phyloP scores from a whole-genome alignment of 2,329 filamentous ascomycete species.

The Harringtonia aguacate region DNA sequence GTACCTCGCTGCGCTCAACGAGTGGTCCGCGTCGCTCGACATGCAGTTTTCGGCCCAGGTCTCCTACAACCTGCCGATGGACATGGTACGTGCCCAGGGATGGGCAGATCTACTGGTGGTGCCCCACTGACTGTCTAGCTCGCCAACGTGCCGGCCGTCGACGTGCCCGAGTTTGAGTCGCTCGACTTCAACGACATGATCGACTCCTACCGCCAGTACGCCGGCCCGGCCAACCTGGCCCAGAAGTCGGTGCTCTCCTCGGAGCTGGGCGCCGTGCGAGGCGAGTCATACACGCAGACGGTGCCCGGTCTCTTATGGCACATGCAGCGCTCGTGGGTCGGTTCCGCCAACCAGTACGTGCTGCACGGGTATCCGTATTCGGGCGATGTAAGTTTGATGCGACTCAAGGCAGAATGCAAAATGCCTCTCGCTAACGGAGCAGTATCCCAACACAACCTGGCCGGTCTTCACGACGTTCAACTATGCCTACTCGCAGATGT shows the following conservation, averaged over 20 bases:
- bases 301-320: constrained; percentile 1
- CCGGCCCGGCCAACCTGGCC: constrained; percentile 26
- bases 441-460: constrained; percentile 35
- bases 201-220: constrained; percentile 28
- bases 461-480: constrained; percentile 32
- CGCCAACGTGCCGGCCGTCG: constrained; percentile 22
- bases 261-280: constrained; percentile 21
- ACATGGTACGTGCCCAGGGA: constrained; percentile 18
- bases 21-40: constrained; percentile 21
- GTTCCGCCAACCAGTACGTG: constrained; percentile 22
- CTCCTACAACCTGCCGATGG: constrained; percentile 28
- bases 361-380: constrained; percentile 31
- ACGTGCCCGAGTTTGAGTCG: constrained; percentile 29
- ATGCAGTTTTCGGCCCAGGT: constrained; percentile 26
- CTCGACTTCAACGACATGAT: constrained; percentile 24
- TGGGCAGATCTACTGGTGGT: too few relatives aligned
- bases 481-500: constrained; percentile 21
- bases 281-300: not conserved
- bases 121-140: constrained; percentile 2
- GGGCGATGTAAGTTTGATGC: constrained; percentile 15
- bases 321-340: not conserved
- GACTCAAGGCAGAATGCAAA: not conserved
- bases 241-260: constrained; percentile 26
- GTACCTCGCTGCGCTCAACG: constrained; percentile 19
- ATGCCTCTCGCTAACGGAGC: not conserved